These are phyloP conservation scores for Helianthus annuus DNA, from an alignment of 129 eudicot genomes.

Conservation along the genomic window DNA sequence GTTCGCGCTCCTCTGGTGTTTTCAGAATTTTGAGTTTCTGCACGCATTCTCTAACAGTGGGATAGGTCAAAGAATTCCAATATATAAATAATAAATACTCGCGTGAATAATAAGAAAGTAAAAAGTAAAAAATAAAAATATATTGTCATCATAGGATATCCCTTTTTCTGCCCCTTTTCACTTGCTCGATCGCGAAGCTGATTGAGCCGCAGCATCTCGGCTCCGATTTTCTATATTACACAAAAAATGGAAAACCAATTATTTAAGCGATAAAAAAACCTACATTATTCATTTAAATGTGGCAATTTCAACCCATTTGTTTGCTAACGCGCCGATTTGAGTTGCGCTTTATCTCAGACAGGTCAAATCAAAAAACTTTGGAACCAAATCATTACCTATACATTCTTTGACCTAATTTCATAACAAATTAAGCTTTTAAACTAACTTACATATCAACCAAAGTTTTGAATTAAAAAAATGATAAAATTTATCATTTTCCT, in stretches of 20 bases:
- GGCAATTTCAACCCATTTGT: slow-evolving; percentile 13
- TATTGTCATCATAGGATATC: slow-evolving; percentile 70
- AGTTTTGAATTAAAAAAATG: not conserved
- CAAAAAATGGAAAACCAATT: slow-evolving; percentile 18
- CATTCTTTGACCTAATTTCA: not conserved
- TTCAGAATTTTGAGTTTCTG: slow-evolving; percentile 75
- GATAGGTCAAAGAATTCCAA: slow-evolving; percentile 58
- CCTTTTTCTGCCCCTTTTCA: slow-evolving; percentile 78
- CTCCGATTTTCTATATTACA: slow-evolving; percentile 61
- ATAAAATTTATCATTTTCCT: not conserved
- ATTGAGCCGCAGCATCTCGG: slow-evolving; percentile 71
- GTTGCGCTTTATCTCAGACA: slow-evolving; percentile 6
- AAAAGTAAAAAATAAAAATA: slow-evolving; percentile 6
- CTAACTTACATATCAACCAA: not conserved
- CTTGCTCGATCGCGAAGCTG: slow-evolving; percentile 82
- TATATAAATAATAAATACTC: not conserved
- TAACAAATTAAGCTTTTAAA: not conserved
- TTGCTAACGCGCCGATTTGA: not conserved
- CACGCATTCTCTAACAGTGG: slow-evolving; percentile 81
- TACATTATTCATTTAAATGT: not conserved
- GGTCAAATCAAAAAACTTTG: not conserved
- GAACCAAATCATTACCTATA: not conserved
- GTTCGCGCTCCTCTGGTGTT: slow-evolving; percentile 90
- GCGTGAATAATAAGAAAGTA: not conserved
- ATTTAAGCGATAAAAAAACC: slow-evolving; percentile 20